phyloP scores from a whole-genome alignment of 208 protist species.

The Crithidia sp. region DNA sequence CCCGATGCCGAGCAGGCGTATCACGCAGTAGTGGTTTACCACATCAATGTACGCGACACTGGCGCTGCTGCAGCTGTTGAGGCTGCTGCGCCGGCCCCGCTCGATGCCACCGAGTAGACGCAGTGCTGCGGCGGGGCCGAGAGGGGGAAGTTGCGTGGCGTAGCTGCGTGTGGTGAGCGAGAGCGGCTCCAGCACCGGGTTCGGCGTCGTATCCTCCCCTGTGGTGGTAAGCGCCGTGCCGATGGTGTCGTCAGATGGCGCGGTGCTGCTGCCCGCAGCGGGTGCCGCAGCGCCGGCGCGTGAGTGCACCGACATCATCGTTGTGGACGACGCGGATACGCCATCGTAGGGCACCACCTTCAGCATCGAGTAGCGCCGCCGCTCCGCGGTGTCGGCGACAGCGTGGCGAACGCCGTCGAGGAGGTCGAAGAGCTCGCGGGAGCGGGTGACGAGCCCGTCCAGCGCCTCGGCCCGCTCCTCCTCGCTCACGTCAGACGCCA shows the following conservation, averaged over 20 bases:
- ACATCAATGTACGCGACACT: conserved; percentile 30
- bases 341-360: conserved; percentile 25
- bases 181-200: not conserved
- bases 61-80: conserved; percentile 27
- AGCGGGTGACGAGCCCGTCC: conserved; percentile 27
- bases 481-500: conserved; percentile 12
- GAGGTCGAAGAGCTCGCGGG: conserved; percentile 31
- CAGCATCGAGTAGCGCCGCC: conserved; percentile 15
- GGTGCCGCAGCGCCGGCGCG: not conserved
- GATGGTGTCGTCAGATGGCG: not conserved
- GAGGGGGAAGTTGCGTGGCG: conserved; percentile 13
- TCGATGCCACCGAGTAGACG: conserved; percentile 17
- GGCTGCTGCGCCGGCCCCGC: conserved; percentile 22
- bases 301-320: not conserved
- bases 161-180: conserved; percentile 3
- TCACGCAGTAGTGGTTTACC: conserved; percentile 75
- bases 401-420: conserved; percentile 20
- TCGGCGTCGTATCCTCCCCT: not conserved
- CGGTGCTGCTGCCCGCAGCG: not conserved
- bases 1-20: conserved; percentile 49
- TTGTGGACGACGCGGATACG: conserved; percentile 3
- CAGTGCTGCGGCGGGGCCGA: not conserved
- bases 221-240: not conserved
- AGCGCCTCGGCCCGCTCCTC: conserved; percentile 22
- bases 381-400: conserved; percentile 5